Evolutionary conservation across 1,284 basidiomycete genomes (phyloP).

Genomic region (Puccinia hordei): DNA sequence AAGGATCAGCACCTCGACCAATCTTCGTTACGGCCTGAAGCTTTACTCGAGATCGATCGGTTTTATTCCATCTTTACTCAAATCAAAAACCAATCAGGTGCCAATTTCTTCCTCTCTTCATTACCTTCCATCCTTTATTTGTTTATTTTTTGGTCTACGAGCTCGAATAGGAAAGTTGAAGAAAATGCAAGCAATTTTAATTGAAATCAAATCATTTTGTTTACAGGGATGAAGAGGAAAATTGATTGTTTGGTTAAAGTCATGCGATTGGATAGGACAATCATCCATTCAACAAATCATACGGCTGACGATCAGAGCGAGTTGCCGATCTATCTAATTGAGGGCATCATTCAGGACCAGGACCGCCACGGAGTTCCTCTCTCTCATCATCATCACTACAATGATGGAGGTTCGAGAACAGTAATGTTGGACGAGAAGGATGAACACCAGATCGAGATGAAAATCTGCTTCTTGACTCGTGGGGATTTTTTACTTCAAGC

Average conservation of each 20-base stretch:
- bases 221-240: constrained; percentile 16
- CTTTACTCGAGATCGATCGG: neutral
- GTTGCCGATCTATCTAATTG: constrained; percentile 12
- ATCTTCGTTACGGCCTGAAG: neutral
- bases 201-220: neutral
- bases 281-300: neutral
- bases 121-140: neutral
- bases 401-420: neutral
- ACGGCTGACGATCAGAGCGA: neutral
- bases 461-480: constrained; percentile 20
- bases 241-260: constrained; percentile 6
- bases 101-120: neutral
- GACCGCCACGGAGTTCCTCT: neutral
- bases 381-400: neutral
- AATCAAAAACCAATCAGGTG: constrained; percentile 19
- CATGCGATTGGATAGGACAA: constrained; percentile 5
- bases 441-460: neutral
- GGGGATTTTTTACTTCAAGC: constrained; percentile 8
- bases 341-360: neutral
- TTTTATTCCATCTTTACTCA: constrained; percentile 7
- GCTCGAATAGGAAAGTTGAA: neutral
- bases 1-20: neutral
- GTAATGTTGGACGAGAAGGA: neutral
- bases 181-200: neutral
- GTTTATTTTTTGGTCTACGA: too few species aligned